These are phyloP conservation scores for Fusarium poae DNA, from an alignment of 2,329 filamentous ascomycete species.

Conservation along the genomic window DNA sequence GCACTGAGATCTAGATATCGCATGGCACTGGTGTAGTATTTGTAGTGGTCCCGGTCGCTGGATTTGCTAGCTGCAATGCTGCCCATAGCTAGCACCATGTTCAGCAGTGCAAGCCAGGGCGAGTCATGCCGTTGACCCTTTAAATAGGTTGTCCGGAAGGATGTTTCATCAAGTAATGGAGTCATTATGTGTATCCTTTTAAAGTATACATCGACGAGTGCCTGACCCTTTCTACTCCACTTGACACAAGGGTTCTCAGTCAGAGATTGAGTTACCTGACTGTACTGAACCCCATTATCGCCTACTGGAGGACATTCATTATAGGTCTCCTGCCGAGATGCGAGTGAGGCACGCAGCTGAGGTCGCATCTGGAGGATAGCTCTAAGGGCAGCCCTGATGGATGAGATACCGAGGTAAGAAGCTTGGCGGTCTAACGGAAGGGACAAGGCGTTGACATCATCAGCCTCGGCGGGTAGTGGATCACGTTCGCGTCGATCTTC, in stretches of 20 bases:
- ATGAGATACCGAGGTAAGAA: constrained; percentile 15
- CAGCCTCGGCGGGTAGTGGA: constrained; percentile 10
- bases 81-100: constrained; percentile 15
- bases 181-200: constrained; percentile 15
- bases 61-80: constrained; percentile 13
- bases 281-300: background rate
- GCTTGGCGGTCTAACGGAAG: constrained; percentile 15
- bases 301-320: background rate
- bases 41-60: constrained; percentile 5
- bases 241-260: background rate
- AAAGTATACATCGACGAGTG: constrained; percentile 13
- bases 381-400: constrained; percentile 13
- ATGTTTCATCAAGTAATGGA: constrained; percentile 9
- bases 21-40: constrained; percentile 14
- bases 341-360: constrained; percentile 6
- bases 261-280: background rate
- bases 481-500: constrained; percentile 8
- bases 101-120: constrained; percentile 10
- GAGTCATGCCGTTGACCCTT: background rate
- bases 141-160: constrained; percentile 4
- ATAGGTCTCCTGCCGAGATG: background rate
- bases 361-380: constrained; percentile 16
- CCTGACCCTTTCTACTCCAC: constrained; percentile 10
- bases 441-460: constrained; percentile 17
- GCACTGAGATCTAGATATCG: constrained; percentile 2